A percentile compares a stretch with the other conserved stretches of the same genome.
Evolutionary conservation across 257 asterid species (phyloP).

Genomic region (Mitragyna speciosa): DNA sequence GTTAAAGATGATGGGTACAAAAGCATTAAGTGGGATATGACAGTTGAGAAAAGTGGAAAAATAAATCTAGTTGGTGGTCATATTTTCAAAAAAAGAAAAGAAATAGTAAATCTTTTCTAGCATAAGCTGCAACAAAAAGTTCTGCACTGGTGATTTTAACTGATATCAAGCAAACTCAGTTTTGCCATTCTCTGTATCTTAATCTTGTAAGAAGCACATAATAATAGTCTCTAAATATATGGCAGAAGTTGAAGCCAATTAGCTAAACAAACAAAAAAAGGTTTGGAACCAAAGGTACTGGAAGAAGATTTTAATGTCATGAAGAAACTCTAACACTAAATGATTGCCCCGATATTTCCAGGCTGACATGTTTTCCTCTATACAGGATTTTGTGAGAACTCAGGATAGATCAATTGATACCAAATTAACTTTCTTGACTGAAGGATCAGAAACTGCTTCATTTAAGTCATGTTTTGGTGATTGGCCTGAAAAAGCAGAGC

Average conservation of each 20-base stretch:
- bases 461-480: conserved; percentile 65
- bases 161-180: background rate
- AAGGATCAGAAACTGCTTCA: conserved; percentile 73
- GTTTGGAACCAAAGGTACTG: background rate
- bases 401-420: conserved; percentile 29
- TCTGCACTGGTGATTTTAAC: background rate
- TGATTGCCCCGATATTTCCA: background rate
- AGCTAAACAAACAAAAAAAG: background rate
- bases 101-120: background rate
- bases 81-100: too few species aligned
- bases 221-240: background rate
- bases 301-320: background rate
- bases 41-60: background rate
- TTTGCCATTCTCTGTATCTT: too few species aligned
- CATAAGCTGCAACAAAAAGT: background rate
- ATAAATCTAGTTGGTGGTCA: background rate
- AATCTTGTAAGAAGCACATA: background rate
- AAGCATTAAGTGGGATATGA: background rate
- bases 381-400: conserved; percentile 36
- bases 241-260: background rate
- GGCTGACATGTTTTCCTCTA: background rate
- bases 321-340: background rate
- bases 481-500: conserved; percentile 61
- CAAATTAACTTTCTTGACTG: conserved; percentile 42
- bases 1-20: background rate